phyloP scores from a whole-genome alignment of 345 rosid genomes.

The Syzygium grande region DNA sequence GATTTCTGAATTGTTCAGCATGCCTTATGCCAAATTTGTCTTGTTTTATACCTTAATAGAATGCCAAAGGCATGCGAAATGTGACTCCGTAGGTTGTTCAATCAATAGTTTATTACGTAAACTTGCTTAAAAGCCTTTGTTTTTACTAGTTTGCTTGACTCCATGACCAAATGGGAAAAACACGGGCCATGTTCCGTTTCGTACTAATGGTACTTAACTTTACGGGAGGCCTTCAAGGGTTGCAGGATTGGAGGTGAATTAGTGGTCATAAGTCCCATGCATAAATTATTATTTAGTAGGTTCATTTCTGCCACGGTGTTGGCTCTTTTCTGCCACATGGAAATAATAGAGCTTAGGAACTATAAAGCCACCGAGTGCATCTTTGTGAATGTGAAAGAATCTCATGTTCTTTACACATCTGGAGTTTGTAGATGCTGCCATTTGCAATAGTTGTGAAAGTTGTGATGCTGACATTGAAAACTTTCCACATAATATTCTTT shows the following conservation, averaged over 20 bases:
- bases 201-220: neutral
- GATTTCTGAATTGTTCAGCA: neutral
- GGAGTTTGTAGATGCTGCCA: neutral
- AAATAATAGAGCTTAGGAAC: neutral
- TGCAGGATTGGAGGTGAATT: neutral
- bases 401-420: neutral
- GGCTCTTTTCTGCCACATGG: neutral
- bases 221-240: neutral
- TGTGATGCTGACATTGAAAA: neutral
- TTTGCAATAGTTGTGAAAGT: neutral
- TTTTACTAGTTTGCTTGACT: neutral
- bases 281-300: neutral
- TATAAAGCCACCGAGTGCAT: neutral
- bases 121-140: neutral
- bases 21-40: neutral
- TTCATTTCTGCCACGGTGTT: neutral
- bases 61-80: neutral
- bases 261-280: neutral
- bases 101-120: neutral
- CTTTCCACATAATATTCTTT: neutral
- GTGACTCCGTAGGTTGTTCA: neutral
- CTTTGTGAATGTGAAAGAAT: neutral
- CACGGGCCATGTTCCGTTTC: neutral
- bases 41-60: neutral
- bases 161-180: neutral